Percentiles rank a stretch among this genome's conserved stretches.
phyloP scores from a whole-genome alignment of 2,329 filamentous ascomycete genomes.

The Endothia cerciana region DNA sequence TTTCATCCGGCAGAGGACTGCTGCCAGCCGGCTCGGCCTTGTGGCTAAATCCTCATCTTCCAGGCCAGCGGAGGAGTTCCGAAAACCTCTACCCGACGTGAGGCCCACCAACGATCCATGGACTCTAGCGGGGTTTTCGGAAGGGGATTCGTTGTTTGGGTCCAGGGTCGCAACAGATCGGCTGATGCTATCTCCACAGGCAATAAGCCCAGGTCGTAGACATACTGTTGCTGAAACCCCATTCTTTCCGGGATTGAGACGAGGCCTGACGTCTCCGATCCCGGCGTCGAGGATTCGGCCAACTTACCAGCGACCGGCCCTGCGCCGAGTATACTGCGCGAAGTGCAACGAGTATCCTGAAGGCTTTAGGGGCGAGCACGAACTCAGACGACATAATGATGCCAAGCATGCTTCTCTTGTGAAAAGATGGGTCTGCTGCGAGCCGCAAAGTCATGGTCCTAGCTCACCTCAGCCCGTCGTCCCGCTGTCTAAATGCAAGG shows the following conservation, averaged over 20 bases:
- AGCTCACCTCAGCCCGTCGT: conserved; percentile 52
- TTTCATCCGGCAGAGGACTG: conserved; percentile 46
- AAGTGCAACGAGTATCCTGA: conserved; percentile 82
- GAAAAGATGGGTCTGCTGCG: conserved; percentile 60
- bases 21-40: conserved; percentile 36
- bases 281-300: conserved; percentile 44
- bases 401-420: conserved; percentile 60
- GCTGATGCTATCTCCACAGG: conserved; percentile 38
- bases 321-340: conserved; percentile 75
- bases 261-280: conserved; percentile 48
- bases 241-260: conserved; percentile 44
- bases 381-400: conserved; percentile 71
- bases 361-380: conserved; percentile 89
- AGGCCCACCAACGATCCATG: conserved; percentile 45
- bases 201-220: conserved; percentile 39
- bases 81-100: conserved; percentile 45
- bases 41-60: conserved; percentile 41
- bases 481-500: conserved; percentile 59
- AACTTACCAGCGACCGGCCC: conserved; percentile 57
- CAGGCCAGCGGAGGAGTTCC: conserved; percentile 39
- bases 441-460: conserved; percentile 46
- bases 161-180: conserved; percentile 36
- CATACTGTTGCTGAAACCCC: conserved; percentile 54
- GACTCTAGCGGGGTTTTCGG: conserved; percentile 36
- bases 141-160: conserved; percentile 37